Evolutionary conservation across 1,139 yeast species (phyloP).

Genomic region (Yamadazyma friedrichii): DNA sequence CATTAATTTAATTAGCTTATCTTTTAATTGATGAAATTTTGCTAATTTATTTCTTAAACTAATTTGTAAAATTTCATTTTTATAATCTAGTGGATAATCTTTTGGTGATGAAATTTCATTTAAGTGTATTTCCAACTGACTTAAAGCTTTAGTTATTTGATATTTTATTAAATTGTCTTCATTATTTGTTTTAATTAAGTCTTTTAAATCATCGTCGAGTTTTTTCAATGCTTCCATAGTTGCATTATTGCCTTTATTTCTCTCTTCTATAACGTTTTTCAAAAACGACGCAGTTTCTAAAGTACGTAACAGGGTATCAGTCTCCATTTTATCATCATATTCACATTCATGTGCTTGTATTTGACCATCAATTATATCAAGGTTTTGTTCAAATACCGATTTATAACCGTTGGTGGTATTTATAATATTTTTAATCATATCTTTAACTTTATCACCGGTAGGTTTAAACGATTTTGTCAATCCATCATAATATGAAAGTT

Average conservation of each 20-base stretch:
- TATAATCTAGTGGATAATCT: constrained; percentile 24
- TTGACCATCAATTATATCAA: constrained; percentile 3
- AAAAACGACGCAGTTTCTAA: constrained; percentile 3
- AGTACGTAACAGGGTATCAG: constrained; percentile 1
- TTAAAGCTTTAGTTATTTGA: constrained; percentile 12
- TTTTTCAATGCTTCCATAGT: constrained; percentile 1
- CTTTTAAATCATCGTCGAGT: constrained; percentile 1
- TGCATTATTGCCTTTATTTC: not conserved
- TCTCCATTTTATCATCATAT: not conserved
- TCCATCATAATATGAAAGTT: constrained; percentile 10
- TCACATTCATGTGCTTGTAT: constrained; percentile 1
- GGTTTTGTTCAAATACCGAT: constrained; percentile 15
- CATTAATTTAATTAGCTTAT: constrained; percentile 19
- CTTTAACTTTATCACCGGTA: constrained; percentile 9
- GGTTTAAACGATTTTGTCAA: constrained; percentile 2
- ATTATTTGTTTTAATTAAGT: constrained; percentile 3
- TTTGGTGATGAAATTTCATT: constrained; percentile 2
- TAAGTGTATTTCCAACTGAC: constrained; percentile 9
- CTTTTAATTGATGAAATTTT: constrained; percentile 18
- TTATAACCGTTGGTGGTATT: constrained; percentile 21
- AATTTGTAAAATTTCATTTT: constrained; percentile 18
- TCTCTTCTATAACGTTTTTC: not conserved
- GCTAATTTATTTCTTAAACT: constrained; percentile 20
- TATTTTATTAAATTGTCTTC: constrained; percentile 7
- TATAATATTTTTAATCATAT: constrained; percentile 17